Percentiles rank a stretch among this genome's conserved stretches.
Conservation (phyloP, 768 basidiomycete species). For the Lactifluus piperatus region DNA sequence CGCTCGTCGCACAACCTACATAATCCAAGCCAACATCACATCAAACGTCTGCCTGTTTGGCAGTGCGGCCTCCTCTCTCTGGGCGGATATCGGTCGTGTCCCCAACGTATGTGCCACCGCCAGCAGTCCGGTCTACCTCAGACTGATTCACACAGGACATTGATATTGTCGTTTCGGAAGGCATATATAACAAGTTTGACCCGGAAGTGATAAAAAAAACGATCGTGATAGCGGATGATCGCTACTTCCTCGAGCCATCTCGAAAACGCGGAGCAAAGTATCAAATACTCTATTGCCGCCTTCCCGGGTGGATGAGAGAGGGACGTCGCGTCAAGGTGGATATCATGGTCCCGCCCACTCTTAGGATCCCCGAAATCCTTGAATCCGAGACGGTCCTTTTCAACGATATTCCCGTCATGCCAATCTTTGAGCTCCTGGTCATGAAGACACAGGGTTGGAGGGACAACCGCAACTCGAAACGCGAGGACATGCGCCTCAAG, state of each 20-base stretch:
- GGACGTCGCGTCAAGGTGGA: slow-evolving; percentile 3
- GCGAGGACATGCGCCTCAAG: neutral
- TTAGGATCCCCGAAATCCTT: neutral
- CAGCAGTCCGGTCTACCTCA: neutral
- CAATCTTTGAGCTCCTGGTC: slow-evolving; percentile 1
- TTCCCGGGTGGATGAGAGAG: neutral
- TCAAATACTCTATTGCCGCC: neutral
- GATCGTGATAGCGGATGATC: neutral
- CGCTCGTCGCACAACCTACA: slow-evolving; percentile 6
- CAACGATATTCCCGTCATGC: slow-evolving; percentile 3
- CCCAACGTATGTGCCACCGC: neutral
- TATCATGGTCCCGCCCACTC: slow-evolving; percentile 1
- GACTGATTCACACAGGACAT: neutral
- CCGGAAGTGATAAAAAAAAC: neutral
- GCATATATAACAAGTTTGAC: neutral
- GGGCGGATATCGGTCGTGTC: neutral
- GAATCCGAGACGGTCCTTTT: neutral
- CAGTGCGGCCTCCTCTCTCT: slow-evolving; percentile 1
- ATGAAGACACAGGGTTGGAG: slow-evolving; percentile 12
- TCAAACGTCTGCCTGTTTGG: slow-evolving; percentile 2
- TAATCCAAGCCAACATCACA: neutral
- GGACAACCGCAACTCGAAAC: neutral
- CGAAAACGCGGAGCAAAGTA: neutral
- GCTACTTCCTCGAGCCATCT: slow-evolving; percentile 4
- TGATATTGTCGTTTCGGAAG: neutral